A percentile compares a stretch with the other conserved stretches of the same genome.
Evolutionary conservation across 2,329 filamentous ascomycete species (phyloP).

Genomic region (Talaromyces sp.): DNA sequence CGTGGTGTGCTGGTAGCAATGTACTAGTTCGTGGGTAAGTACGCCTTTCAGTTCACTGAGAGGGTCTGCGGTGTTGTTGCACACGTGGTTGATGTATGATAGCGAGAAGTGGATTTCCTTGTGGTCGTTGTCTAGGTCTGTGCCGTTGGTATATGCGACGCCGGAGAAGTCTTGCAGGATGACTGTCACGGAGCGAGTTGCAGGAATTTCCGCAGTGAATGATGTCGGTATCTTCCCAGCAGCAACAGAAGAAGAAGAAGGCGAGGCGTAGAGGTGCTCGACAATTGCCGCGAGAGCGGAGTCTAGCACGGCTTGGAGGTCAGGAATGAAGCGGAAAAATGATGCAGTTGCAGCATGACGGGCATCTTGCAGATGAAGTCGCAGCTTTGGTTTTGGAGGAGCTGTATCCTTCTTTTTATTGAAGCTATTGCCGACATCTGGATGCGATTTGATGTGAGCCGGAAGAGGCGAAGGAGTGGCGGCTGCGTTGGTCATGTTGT

Average conservation of each 20-base stretch:
- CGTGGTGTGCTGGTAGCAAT: conserved; percentile 83
- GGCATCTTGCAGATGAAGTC: conserved; percentile 37
- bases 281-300: conserved; percentile 64
- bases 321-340: conserved; percentile 65
- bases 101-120: conserved; percentile 91
- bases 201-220: conserved; percentile 41
- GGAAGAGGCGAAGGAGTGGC: conserved; percentile 8
- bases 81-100: conserved; percentile 56
- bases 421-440: background rate
- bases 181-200: conserved; percentile 81
- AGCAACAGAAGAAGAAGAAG: conserved; percentile 3
- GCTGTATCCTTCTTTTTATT: background rate
- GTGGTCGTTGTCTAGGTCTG: conserved; percentile 73
- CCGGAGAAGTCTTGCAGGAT: conserved; percentile 74
- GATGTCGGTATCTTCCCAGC: conserved; percentile 1
- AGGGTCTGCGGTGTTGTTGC: conserved; percentile 20
- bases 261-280: conserved; percentile 60
- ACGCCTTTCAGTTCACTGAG: conserved; percentile 71
- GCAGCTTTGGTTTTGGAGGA: conserved; percentile 10
- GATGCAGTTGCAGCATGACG: conserved; percentile 54
- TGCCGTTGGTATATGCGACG: conserved; percentile 83
- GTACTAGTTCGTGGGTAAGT: conserved; percentile 85
- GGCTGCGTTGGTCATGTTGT: conserved; percentile 6
- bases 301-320: conserved; percentile 54
- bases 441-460: background rate